Evolutionary conservation across 768 basidiomycete genomes (phyloP).

Genomic region (Russula earlei): DNA sequence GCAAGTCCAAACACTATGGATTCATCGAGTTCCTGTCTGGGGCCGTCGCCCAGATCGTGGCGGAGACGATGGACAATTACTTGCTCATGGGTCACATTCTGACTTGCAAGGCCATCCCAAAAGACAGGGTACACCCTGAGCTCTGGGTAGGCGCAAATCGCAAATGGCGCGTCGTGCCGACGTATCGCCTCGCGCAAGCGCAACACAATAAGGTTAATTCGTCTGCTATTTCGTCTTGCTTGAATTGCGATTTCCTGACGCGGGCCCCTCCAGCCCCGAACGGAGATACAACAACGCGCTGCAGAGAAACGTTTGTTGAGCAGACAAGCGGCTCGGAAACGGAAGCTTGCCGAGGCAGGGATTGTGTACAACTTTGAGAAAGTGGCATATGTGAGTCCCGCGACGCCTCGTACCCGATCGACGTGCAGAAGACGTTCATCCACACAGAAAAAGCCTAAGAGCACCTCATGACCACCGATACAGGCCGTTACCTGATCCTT

Average conservation of each 20-base stretch:
- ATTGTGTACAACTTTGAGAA: conserved; percentile 81
- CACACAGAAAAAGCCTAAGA: conserved; percentile 32
- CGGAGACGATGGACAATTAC: conserved; percentile 99
- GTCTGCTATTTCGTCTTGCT: neutral
- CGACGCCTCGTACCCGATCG: neutral
- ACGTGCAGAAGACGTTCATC: neutral
- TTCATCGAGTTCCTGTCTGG: conserved; percentile 91
- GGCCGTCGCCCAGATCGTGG: conserved; percentile 87
- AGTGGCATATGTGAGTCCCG: conserved; percentile 68
- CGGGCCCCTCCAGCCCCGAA: conserved; percentile 50
- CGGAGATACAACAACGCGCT: conserved; percentile 54
- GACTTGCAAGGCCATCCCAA: conserved; percentile 81
- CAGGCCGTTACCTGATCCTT: neutral
- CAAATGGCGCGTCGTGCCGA: conserved; percentile 76
- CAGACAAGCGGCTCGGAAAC: conserved; percentile 68
- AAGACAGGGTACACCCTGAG: conserved; percentile 84
- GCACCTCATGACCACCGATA: conserved; percentile 8
- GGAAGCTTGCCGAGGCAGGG: conserved; percentile 68
- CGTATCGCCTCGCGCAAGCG: conserved; percentile 55
- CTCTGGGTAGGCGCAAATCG: conserved; percentile 96
- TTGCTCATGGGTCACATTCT: conserved; percentile 91
- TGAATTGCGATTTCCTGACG: neutral
- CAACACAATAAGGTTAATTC: conserved; percentile 72
- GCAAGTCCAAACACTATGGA: conserved; percentile 92
- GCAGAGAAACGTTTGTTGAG: conserved; percentile 62